These are phyloP conservation scores for Neonectria faginata DNA, from an alignment of 2,329 filamentous ascomycete genomes.

Conservation along the genomic window DNA sequence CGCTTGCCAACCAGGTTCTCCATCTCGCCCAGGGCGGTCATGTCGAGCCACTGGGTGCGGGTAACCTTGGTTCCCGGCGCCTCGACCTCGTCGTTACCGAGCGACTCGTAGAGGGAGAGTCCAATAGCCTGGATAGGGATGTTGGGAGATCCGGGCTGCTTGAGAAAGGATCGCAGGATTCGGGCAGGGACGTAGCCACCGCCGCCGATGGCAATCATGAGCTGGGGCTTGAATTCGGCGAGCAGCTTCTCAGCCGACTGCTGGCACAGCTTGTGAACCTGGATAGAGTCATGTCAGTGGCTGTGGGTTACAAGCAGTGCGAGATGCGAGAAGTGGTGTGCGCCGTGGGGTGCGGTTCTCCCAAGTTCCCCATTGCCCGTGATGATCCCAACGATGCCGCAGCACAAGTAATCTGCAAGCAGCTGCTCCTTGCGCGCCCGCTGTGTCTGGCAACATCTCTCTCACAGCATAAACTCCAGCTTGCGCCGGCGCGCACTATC, in stretches of 20 bases:
- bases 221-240: conserved; percentile 86
- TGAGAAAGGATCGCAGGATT: conserved; percentile 97
- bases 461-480: conserved; percentile 6
- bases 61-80: conserved; percentile 90
- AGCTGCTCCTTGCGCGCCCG: not conserved
- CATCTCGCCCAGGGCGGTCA: conserved; percentile 82
- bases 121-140: conserved; percentile 99
- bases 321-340: not conserved
- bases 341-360: not conserved
- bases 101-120: conserved; percentile 93
- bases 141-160: conserved; percentile 86
- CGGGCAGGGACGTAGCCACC: conserved; percentile 97
- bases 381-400: not conserved
- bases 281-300: conserved; percentile 37
- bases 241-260: conserved; percentile 84
- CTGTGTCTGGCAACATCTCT: not conserved
- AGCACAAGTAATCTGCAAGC: conserved; percentile 13
- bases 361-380: not conserved
- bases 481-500: conserved; percentile 27
- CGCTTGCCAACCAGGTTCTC: conserved; percentile 55
- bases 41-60: conserved; percentile 97
- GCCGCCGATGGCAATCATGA: conserved; percentile 98
- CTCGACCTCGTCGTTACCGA: conserved; percentile 73
- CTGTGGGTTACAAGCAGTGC: not conserved
- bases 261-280: conserved; percentile 99